Percentiles rank a stretch among this genome's conserved stretches.
Evolutionary conservation across 2,329 filamentous ascomycete species (phyloP).

Genomic region (Incumbomyces delicatus): DNA sequence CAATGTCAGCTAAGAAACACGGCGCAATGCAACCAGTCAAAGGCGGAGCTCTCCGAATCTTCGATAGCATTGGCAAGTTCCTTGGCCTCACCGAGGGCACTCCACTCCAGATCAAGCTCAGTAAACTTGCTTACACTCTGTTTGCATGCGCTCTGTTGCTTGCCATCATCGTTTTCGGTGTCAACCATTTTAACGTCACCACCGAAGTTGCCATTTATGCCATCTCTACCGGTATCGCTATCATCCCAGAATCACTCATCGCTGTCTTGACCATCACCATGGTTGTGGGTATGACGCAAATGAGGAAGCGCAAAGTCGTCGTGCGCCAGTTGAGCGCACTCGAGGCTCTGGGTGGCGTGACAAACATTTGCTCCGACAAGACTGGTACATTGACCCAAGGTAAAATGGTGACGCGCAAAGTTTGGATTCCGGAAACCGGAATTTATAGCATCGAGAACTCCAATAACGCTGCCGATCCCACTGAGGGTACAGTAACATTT

Average conservation of each 20-base stretch:
- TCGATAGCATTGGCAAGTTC: slow-evolving; percentile 44
- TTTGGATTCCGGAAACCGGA: slow-evolving; percentile 46
- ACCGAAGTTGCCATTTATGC: slow-evolving; percentile 52
- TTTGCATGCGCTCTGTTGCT: slow-evolving; percentile 60
- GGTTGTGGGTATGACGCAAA: slow-evolving; percentile 45
- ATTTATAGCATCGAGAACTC: slow-evolving; percentile 44
- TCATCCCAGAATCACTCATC: slow-evolving; percentile 55
- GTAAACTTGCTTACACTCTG: slow-evolving; percentile 71
- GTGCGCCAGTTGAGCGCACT: slow-evolving; percentile 45
- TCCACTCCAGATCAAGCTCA: slow-evolving; percentile 73
- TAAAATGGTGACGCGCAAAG: slow-evolving; percentile 52
- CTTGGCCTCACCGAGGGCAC: slow-evolving; percentile 61
- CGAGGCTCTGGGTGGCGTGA: slow-evolving; percentile 48
- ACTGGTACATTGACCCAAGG: slow-evolving; percentile 47
- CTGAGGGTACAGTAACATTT: slow-evolving; percentile 38
- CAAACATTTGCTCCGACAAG: slow-evolving; percentile 50
- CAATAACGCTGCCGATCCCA: slow-evolving; percentile 47
- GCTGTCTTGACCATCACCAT: slow-evolving; percentile 55
- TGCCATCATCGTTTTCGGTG: slow-evolving; percentile 53
- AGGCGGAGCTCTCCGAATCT: slow-evolving; percentile 39
- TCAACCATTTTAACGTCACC: slow-evolving; percentile 46
- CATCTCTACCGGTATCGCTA: slow-evolving; percentile 49
- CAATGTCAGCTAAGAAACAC: slow-evolving; percentile 38
- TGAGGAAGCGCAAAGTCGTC: slow-evolving; percentile 45
- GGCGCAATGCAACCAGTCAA: slow-evolving; percentile 38